Conservation (phyloP, 1,139 yeast genomes). For the Suhomyces bolitotheri region DNA sequence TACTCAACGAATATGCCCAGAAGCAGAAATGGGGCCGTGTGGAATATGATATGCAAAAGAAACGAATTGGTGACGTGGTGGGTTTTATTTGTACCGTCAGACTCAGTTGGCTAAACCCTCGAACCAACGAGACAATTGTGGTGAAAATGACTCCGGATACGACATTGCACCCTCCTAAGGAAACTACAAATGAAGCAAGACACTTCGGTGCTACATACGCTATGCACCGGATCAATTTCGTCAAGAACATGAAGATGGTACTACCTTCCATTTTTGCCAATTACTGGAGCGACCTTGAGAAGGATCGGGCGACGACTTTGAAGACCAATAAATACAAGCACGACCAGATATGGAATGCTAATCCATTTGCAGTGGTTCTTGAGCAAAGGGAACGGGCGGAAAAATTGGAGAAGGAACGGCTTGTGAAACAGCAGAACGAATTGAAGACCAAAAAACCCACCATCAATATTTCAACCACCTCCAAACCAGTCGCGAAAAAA, state of each 20-base stretch:
- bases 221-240: conserved; percentile 73
- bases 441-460: conserved; percentile 45
- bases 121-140: conserved; percentile 64
- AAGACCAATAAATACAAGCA: conserved; percentile 51
- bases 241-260: conserved; percentile 82
- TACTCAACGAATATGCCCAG: conserved; percentile 86
- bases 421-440: conserved; percentile 37
- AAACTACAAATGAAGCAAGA: conserved; percentile 84
- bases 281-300: conserved; percentile 74
- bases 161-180: conserved; percentile 57
- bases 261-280: conserved; percentile 80
- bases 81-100: conserved; percentile 64
- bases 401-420: conserved; percentile 45
- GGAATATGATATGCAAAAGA: conserved; percentile 64
- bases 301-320: conserved; percentile 47
- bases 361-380: conserved; percentile 68
- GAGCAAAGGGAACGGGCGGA: conserved; percentile 51
- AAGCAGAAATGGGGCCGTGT: conserved; percentile 89
- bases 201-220: conserved; percentile 90
- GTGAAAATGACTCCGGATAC: conserved; percentile 64
- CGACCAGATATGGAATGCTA: conserved; percentile 55
- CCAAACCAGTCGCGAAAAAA: not conserved
- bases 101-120: conserved; percentile 75
- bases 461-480: conserved; percentile 25
- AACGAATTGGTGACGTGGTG: conserved; percentile 25